These are phyloP conservation scores for Russula griseocarnosa DNA, from an alignment of 768 basidiomycete species.

Conservation along the genomic window DNA sequence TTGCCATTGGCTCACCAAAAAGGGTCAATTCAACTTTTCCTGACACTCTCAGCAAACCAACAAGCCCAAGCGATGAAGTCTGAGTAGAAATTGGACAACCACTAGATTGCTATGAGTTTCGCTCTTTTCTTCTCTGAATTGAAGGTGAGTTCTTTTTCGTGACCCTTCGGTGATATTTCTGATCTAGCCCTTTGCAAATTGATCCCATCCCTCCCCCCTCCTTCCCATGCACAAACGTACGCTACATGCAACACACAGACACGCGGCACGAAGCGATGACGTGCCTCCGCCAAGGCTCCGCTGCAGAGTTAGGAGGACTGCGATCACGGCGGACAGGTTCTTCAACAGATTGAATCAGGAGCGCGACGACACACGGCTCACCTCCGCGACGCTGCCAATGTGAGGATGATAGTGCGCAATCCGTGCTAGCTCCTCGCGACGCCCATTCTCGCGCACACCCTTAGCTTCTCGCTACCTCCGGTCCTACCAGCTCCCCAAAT, in stretches of 20 bases:
- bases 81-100: neutral
- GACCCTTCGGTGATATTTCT: neutral
- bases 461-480: neutral
- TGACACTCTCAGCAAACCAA: neutral
- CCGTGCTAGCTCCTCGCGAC: neutral
- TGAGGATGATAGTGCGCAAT: conserved; percentile 2
- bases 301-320: too few relatives aligned
- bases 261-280: too few relatives aligned
- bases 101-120: conserved; percentile 23
- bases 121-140: conserved; percentile 24
- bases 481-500: neutral
- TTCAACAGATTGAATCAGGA: neutral
- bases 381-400: neutral
- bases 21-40: neutral
- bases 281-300: too few relatives aligned
- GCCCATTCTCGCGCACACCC: neutral
- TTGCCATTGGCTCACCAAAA: neutral
- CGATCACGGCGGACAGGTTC: neutral
- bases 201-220: too few relatives aligned
- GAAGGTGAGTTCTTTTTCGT: conserved; percentile 11
- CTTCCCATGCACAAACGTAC: too few relatives aligned
- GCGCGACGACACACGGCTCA: neutral
- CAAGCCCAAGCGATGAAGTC: neutral
- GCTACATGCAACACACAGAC: too few relatives aligned
- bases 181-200: neutral